Evolutionary conservation across 805 yeast genomes (phyloP), one percentile per base, ranked within the genome.

Genomic region (Metschnikowia proteae): DNA sequence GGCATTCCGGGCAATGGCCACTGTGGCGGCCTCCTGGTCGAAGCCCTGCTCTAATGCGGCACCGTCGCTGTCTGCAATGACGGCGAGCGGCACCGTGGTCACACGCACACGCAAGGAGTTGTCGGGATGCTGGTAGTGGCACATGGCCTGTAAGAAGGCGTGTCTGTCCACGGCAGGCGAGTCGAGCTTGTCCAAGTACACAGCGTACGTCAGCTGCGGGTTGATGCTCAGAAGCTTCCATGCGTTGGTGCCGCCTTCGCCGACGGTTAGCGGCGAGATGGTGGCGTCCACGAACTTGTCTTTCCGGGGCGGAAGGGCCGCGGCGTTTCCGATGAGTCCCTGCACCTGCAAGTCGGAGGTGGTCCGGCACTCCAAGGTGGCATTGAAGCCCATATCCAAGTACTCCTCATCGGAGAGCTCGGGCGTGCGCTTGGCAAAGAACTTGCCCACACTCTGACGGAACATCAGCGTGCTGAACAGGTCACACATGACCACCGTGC

Each of bases 21-120:
- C 85, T 3, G 83, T 75, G 0, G 87, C 85, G 9, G 84, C 84
- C 59, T 83, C 88, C 62, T 84, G 88, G 60, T 83, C 89, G 60
- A 83, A 83, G 11, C 76, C 76, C 7, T 62, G 61, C 35, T 77
- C 73, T 38, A 82, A 57, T 42, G 67, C 71, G n/a, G 65, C 60
- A 10, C 63, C 61, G 50, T 73, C 76, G 8, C 69, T 64, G 27
- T 70, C 69, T 9, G 72, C 70, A 26, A 73, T 55, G 3, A 80
- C 63, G 3, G 75, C 74, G 29, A 72, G 67, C 5, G 78, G 71
- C 4, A 79, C 62, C 0, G 88, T 83, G 5, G 88, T 82, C 9
- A 83, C 86, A 53, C 82, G 75, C 41, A 84, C 60, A 54, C 87
- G 71, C 58, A 73, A 70, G 25, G 79, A 71, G 3, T 85, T 85